Conservation (phyloP, 2,329 filamentous ascomycete species). For the Pseudogymnoascus sp. region DNA sequence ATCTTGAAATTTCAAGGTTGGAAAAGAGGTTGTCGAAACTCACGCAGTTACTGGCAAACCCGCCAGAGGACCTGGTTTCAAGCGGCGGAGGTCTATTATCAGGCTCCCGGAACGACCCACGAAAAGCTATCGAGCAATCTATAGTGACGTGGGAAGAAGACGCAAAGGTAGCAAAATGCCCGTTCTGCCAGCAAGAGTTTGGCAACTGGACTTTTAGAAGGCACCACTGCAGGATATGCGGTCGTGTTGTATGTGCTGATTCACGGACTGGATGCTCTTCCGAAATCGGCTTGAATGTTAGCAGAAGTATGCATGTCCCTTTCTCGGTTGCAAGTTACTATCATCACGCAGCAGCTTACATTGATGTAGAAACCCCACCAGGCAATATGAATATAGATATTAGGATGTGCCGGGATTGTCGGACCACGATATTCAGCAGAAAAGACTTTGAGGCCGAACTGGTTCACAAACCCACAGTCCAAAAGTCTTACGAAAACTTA, state of each 20-base stretch:
- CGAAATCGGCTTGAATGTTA: slow-evolving; percentile 73
- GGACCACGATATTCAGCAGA: slow-evolving; percentile 57
- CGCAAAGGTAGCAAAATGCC: slow-evolving; percentile 67
- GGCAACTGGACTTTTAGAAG: slow-evolving; percentile 84
- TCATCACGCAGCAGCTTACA: slow-evolving; percentile 29
- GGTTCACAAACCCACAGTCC: slow-evolving; percentile 48
- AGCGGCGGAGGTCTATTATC: slow-evolving; percentile 45
- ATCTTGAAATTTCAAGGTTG: slow-evolving; percentile 78
- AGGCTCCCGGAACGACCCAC: slow-evolving; percentile 59
- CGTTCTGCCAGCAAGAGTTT: slow-evolving; percentile 95
- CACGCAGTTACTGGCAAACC: slow-evolving; percentile 71
- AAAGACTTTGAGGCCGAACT: slow-evolving; percentile 57
- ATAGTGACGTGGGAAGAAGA: slow-evolving; percentile 96
- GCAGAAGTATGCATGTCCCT: slow-evolving; percentile 43
- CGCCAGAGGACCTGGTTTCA: slow-evolving; percentile 55
- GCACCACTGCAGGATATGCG: slow-evolving; percentile 92
- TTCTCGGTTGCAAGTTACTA: slow-evolving; percentile 14
- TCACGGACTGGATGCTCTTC: slow-evolving; percentile 73
- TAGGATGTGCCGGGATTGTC: slow-evolving; percentile 89
- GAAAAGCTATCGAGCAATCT: slow-evolving; percentile 80
- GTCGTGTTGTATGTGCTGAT: slow-evolving; percentile 87
- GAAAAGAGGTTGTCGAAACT: slow-evolving; percentile 89
- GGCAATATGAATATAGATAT: slow-evolving; percentile 66
- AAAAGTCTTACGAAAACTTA: slow-evolving; percentile 59
- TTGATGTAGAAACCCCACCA: slow-evolving; percentile 38